Base-by-base conservation (phyloP, 2,329 filamentous ascomycete genomes). In the Zymoseptoria crescenta region DNA sequence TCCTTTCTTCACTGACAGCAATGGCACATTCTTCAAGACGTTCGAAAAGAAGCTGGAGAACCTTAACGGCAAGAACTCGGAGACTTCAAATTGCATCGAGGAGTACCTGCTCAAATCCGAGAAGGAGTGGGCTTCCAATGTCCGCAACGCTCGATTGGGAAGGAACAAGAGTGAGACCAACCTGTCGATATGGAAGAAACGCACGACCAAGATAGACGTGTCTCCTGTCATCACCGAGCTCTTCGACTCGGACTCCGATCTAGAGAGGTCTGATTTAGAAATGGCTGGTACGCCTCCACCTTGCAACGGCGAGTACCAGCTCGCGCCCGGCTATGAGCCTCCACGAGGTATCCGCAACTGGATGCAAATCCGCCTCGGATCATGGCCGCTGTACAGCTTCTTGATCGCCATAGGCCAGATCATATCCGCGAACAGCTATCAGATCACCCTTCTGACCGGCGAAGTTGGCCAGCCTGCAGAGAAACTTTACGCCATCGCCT, bases 341-440 rank as follows among this genome's bases (percentile, higher is more conserved):
- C 83, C 82, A 0, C 80, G 74, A 0, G 81, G 81, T 4, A 62
- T 84, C 80, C 83, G 65, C 83, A 79, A 75, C 64, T 82, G 82
- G 64, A 74, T 78, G 67, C 79, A 85, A 71, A 78, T 81, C 60
- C 74, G 79, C 54, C 78, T 81, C 57, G 80, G 80, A 10, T 80
- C 84, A 64, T 86, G 83, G 83, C 83, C 83, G 0, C 67, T 86
- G 9, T 86, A 86, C 68, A 79, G 81, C 4, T 77, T 85, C 62
- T 76, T 86, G 55, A 76, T 86, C n/a, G 82, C 82, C 7, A 75
- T 85, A 21, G 81, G 81, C 19, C 83, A 86, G 64, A 81, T 86
- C 62, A 82, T 86, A 55, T 81, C 83, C 0, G 81, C 82, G 58
- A 86, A 85, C 70, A 84, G 81, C 0, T 86, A 86, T 70, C 84